phyloP scores from a whole-genome alignment of 257 asterid genomes.

The Jacaranda mimosifolia region DNA sequence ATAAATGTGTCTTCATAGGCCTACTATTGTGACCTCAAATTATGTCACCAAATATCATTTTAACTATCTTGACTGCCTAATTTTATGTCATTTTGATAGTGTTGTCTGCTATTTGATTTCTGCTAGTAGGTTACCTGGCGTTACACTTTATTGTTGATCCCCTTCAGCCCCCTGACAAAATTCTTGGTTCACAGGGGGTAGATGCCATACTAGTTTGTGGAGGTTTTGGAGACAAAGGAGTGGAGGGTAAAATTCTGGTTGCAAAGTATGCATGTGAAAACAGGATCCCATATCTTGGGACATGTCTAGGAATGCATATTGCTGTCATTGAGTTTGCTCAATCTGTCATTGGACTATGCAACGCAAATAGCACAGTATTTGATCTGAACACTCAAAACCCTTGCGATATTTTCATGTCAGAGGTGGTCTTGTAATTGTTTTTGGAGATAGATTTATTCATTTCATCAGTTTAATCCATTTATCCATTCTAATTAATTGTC shows the following conservation, averaged over 20 bases:
- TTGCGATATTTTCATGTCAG: constrained; percentile 80
- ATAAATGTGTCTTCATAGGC: too few relatives aligned
- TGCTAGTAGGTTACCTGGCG: background rate
- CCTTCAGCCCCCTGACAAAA: constrained; percentile 34
- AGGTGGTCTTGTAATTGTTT: constrained; percentile 51
- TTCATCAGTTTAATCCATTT: background rate
- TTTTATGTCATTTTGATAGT: too few relatives aligned
- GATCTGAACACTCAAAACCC: constrained; percentile 65
- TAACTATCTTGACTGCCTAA: too few relatives aligned
- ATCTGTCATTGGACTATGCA: constrained; percentile 65
- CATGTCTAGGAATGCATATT: constrained; percentile 84
- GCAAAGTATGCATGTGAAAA: constrained; percentile 85
- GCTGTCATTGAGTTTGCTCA: constrained; percentile 77
- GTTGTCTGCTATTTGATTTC: constrained; percentile 7
- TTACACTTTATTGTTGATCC: constrained; percentile 10
- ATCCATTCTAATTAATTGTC: background rate
- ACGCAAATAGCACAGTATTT: constrained; percentile 81
- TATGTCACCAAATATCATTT: too few relatives aligned
- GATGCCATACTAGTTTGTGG: constrained; percentile 82
- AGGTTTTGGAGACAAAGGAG: constrained; percentile 90
- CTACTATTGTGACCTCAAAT: too few relatives aligned
- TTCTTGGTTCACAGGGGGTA: constrained; percentile 60
- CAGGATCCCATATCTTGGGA: constrained; percentile 73
- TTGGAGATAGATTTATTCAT: constrained; percentile 17
- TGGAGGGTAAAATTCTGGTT: constrained; percentile 83